Conservation (phyloP, 495 filamentous ascomycete genomes). For the Lindgomyces ingoldianus region DNA sequence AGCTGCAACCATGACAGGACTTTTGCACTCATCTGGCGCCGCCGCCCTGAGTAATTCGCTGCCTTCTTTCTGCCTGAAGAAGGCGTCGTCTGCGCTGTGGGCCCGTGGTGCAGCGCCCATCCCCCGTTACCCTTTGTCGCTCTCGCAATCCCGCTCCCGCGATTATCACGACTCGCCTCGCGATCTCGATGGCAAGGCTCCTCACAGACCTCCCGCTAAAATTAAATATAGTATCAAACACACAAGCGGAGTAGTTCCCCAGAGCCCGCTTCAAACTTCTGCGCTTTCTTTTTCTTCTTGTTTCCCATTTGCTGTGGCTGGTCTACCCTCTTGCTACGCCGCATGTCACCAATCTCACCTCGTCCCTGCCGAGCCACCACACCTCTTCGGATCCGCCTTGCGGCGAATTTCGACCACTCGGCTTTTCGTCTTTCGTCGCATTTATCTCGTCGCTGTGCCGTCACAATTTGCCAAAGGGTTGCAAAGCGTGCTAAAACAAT, state of each 20-base stretch:
- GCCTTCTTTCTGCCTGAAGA: background rate
- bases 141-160: background rate
- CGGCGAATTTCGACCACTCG: background rate
- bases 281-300: background rate
- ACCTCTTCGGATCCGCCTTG: background rate
- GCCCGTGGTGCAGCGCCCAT: no score
- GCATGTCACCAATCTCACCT: background rate
- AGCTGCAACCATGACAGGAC: constrained; percentile 21
- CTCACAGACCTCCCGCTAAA: constrained; percentile 2
- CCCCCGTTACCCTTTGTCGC: no score
- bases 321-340: background rate
- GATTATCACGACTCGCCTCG: background rate
- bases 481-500: no score
- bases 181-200: background rate
- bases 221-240: background rate
- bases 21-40: background rate
- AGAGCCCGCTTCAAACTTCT: background rate
- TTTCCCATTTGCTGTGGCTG: background rate
- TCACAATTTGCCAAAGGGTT: no score
- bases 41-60: background rate
- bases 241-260: background rate
- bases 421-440: no score
- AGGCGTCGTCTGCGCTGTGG: no score
- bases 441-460: no score
- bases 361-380: background rate